phyloP scores from a whole-genome alignment of 805 yeast species.

The Myxozyma monticola region DNA sequence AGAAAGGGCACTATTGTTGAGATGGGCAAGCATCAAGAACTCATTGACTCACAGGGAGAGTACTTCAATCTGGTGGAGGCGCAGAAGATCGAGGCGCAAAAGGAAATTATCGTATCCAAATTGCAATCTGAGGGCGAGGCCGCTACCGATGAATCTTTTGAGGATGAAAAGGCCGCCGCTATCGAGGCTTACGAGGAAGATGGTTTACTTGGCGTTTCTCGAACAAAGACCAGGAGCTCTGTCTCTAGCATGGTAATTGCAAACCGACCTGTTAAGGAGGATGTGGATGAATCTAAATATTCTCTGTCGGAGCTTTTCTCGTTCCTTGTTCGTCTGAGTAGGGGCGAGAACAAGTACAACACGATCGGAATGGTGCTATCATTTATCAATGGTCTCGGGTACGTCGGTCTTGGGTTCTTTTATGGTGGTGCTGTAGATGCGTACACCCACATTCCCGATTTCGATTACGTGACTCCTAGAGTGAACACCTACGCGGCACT shows the following conservation, averaged over 20 bases:
- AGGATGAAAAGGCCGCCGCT: too few species aligned
- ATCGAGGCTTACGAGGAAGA: too few species aligned
- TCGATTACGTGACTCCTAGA: constrained; percentile 12
- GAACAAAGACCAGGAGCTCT: constrained; percentile 11
- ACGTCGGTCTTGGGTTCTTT: constrained; percentile 22
- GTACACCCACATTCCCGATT: constrained; percentile 12
- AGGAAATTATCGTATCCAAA: constrained; percentile 1
- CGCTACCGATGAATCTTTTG: neutral
- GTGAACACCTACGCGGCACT: constrained; percentile 18
- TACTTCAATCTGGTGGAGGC: constrained; percentile 36
- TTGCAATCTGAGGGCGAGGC: neutral
- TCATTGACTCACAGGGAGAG: constrained; percentile 33
- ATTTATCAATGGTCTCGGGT: constrained; percentile 15
- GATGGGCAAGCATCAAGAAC: constrained; percentile 39
- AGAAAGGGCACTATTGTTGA: constrained; percentile 48
- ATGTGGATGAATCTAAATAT: constrained; percentile 4
- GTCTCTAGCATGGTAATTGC: constrained; percentile 4
- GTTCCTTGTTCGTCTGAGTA: neutral
- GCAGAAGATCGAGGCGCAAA: constrained; percentile 30
- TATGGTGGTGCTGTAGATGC: constrained; percentile 24
- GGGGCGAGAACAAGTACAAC: constrained; percentile 1
- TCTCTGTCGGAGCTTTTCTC: neutral
- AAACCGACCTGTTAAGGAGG: neutral
- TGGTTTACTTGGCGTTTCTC: neutral
- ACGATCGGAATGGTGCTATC: neutral